These are phyloP conservation scores for Pyrrhoderma noxium DNA, from an alignment of 1,284 basidiomycete genomes.

Conservation along the genomic window DNA sequence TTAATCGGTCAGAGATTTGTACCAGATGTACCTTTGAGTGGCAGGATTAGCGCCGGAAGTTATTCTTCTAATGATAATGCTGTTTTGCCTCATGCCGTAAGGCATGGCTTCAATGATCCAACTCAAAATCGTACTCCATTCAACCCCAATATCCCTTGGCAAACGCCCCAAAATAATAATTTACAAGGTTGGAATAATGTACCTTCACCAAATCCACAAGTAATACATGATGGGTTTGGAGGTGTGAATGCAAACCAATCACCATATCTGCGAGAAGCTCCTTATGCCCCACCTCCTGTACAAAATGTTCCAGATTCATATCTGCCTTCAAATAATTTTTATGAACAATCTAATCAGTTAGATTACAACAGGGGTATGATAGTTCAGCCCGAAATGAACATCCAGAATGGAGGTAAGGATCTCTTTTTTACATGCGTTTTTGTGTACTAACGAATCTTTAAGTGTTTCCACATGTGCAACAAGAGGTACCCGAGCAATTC, in stretches of 20 bases:
- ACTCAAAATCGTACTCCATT: background rate
- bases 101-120: constrained; percentile 11
- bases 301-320: constrained; percentile 5
- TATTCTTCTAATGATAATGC: constrained; percentile 14
- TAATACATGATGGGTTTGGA: background rate
- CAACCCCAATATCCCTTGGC: constrained; percentile 12
- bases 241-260: background rate
- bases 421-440: background rate
- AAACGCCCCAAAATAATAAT: constrained; percentile 4
- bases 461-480: constrained; percentile 6
- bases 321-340: constrained; percentile 7
- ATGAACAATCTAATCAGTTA: constrained; percentile 1
- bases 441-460: background rate
- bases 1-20: constrained; percentile 34
- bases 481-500: background rate
- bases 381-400: background rate
- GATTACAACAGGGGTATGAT: background rate
- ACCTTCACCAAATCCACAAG: background rate
- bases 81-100: constrained; percentile 5
- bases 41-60: constrained; percentile 12
- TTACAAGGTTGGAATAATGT: constrained; percentile 9
- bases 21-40: constrained; percentile 20
- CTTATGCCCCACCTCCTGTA: constrained; percentile 4
- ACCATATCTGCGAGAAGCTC: constrained; percentile 6
- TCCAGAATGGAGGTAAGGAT: background rate